Percentiles rank a stretch among this genome's conserved stretches.
These are phyloP conservation scores for Kodamaea fungicola DNA, from an alignment of 1,139 yeast genomes.

Conservation along the genomic window DNA sequence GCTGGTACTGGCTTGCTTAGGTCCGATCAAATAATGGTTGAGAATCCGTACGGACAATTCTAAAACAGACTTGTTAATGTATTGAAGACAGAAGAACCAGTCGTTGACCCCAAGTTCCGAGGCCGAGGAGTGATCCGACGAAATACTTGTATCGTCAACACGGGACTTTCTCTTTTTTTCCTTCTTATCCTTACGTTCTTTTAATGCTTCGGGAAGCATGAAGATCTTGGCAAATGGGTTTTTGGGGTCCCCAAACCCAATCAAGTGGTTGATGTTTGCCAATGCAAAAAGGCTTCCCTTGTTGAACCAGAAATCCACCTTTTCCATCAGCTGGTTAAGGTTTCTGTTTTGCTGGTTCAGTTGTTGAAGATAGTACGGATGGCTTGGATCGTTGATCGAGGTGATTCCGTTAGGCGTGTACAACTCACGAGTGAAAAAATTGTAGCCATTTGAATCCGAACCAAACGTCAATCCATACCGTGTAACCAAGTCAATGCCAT, in stretches of 20 bases:
- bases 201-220: constrained; percentile 65
- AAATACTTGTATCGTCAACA: constrained; percentile 15
- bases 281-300: constrained; percentile 73
- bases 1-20: constrained; percentile 64
- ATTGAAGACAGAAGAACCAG: constrained; percentile 57
- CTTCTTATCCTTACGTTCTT: constrained; percentile 67
- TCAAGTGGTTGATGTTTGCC: constrained; percentile 67
- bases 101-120: constrained; percentile 45
- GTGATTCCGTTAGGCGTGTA: constrained; percentile 36
- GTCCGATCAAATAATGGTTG: constrained; percentile 64
- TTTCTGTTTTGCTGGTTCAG: constrained; percentile 17
- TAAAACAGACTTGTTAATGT: constrained; percentile 59
- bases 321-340: constrained; percentile 43
- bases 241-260: constrained; percentile 72
- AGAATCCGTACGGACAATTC: constrained; percentile 65
- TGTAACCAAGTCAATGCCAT: constrained; percentile 62
- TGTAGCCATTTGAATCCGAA: constrained; percentile 60
- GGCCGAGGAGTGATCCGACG: constrained; percentile 29
- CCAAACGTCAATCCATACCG: constrained; percentile 72
- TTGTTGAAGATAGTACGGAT: constrained; percentile 30
- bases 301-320: constrained; percentile 70
- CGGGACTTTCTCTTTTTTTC: constrained; percentile 58
- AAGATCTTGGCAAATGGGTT: constrained; percentile 75
- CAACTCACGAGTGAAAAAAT: constrained; percentile 55
- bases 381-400: constrained; percentile 26